Conservation (phyloP, 495 filamentous ascomycete species). For the Hypoxylon fuscum region DNA sequence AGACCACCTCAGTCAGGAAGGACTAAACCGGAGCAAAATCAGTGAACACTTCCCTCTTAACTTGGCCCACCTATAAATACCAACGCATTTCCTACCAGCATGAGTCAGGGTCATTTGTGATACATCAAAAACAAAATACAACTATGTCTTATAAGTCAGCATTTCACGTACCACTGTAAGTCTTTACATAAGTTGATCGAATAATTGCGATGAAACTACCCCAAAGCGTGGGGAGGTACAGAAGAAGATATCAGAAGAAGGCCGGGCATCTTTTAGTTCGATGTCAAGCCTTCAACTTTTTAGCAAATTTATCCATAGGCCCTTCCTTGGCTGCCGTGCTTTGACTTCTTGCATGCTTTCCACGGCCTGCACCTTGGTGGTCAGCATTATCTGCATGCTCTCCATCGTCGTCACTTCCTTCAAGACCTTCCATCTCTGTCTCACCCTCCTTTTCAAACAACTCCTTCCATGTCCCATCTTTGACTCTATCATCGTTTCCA, state of each 20-base stretch:
- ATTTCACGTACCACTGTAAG: too few relatives aligned
- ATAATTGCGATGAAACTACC: too few relatives aligned
- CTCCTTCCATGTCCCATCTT: slow-evolving; percentile 69
- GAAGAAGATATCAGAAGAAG: not conserved
- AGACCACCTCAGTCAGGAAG: too few relatives aligned
- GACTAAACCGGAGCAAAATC: too few relatives aligned
- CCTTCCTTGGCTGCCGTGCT: slow-evolving; percentile 41
- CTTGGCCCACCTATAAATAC: too few relatives aligned
- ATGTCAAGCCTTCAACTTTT: slow-evolving; percentile 43
- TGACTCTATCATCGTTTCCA: slow-evolving; percentile 65
- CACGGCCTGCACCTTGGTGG: slow-evolving; percentile 15
- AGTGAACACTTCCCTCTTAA: too few relatives aligned
- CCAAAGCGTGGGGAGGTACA: not conserved
- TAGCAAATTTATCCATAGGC: slow-evolving; percentile 56
- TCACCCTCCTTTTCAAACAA: slow-evolving; percentile 63
- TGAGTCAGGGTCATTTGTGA: too few relatives aligned
- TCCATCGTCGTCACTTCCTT: slow-evolving; percentile 39
- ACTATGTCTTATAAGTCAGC: too few relatives aligned
- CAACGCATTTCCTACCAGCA: too few relatives aligned
- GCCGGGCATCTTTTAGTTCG: not conserved
- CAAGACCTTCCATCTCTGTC: slow-evolving; percentile 53
- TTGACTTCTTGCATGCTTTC: slow-evolving; percentile 44
- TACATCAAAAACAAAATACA: too few relatives aligned
- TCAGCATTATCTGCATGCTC: slow-evolving; percentile 45
- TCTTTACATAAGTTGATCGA: too few relatives aligned